phyloP scores from a whole-genome alignment of 805 yeast species.

The Kazachstania bromeliacearum region DNA sequence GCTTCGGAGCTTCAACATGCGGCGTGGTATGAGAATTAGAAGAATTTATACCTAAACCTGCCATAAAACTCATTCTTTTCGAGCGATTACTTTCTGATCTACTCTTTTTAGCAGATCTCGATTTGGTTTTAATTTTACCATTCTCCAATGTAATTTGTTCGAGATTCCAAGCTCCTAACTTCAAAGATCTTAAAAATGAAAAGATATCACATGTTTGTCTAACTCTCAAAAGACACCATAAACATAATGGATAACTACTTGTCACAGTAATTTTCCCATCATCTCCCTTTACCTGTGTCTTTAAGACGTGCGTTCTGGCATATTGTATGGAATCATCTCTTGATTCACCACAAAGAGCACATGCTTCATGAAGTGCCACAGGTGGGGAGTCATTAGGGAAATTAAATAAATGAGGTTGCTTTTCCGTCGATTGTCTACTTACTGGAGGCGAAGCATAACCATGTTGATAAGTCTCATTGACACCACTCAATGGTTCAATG shows the following conservation, averaged over 20 bases:
- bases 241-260: slow-evolving; percentile 61
- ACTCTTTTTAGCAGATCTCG: not conserved
- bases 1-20: slow-evolving; percentile 10
- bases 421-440: slow-evolving; percentile 4
- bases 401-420: slow-evolving; percentile 33
- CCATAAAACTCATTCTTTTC: slow-evolving; percentile 22
- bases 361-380: slow-evolving; percentile 63
- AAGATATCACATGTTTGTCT: slow-evolving; percentile 78
- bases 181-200: slow-evolving; percentile 61
- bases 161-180: slow-evolving; percentile 51
- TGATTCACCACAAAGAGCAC: slow-evolving; percentile 77
- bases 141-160: slow-evolving; percentile 30
- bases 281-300: slow-evolving; percentile 32
- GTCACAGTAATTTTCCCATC: slow-evolving; percentile 23
- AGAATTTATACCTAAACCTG: slow-evolving; percentile 14
- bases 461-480: slow-evolving; percentile 61
- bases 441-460: slow-evolving; percentile 14
- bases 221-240: slow-evolving; percentile 67
- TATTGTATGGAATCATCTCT: slow-evolving; percentile 64
- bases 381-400: slow-evolving; percentile 48
- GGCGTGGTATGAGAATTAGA: slow-evolving; percentile 8
- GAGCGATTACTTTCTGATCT: not conserved
- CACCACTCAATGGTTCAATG: slow-evolving; percentile 79
- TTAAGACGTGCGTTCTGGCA: slow-evolving; percentile 65
- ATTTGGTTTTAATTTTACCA: slow-evolving; percentile 5